A percentile compares a stretch with the other conserved stretches of the same genome.
Evolutionary conservation across 345 rosid genomes (phyloP).

Genomic region (Hibiscus syriacus): DNA sequence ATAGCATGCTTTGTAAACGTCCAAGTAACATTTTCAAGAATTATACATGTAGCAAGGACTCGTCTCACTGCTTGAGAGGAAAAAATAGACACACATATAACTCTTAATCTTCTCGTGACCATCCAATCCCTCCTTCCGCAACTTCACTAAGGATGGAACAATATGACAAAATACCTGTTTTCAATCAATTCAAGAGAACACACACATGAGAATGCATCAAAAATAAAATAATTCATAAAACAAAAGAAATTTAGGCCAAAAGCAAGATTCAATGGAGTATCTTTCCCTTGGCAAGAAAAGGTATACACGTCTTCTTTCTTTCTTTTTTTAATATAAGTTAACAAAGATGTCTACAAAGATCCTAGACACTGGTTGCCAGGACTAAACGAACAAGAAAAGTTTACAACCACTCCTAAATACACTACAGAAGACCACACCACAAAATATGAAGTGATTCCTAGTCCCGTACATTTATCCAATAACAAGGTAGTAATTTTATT

Average conservation of each 20-base stretch:
- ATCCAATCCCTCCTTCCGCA: conserved; percentile 96
- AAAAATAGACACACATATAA: conserved; percentile 91
- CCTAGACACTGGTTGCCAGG: neutral
- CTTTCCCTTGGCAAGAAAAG: neutral
- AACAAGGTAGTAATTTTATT: neutral
- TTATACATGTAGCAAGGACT: conserved; percentile 28
- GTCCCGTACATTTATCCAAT: neutral
- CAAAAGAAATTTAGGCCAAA: neutral
- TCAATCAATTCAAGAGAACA: conserved; percentile 9
- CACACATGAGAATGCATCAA: neutral
- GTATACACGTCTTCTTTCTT: too few species aligned
- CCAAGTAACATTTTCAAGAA: neutral
- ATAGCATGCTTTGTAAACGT: neutral
- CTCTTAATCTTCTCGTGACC: conserved; percentile 96
- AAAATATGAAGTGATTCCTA: neutral
- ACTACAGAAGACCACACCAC: neutral
- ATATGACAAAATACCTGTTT: conserved; percentile 79
- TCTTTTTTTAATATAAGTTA: neutral
- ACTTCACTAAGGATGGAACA: conserved; percentile 85
- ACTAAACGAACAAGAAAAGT: neutral
- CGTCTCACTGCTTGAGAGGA: conserved; percentile 63
- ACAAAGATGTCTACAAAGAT: neutral
- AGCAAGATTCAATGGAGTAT: neutral
- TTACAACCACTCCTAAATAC: neutral
- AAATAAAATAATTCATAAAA: neutral